These are phyloP conservation scores for Fomitiporia mediterranea DNA, from an alignment of 1,284 basidiomycete genomes.

Conservation along the genomic window DNA sequence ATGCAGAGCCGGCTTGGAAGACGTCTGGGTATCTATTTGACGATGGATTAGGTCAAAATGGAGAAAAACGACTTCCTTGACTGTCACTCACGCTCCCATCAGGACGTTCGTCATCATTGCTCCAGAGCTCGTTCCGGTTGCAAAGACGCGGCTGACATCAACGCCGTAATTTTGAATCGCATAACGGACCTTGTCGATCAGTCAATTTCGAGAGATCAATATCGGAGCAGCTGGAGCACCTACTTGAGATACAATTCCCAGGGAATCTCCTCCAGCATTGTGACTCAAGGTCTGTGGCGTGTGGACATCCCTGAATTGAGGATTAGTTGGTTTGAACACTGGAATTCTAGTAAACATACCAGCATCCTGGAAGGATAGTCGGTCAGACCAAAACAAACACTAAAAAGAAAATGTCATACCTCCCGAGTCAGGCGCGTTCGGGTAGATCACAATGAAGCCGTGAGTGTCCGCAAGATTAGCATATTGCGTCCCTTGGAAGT, in stretches of 20 bases:
- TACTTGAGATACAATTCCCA: slow-evolving; percentile 45
- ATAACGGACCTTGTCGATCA: slow-evolving; percentile 25
- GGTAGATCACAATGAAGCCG: slow-evolving; percentile 43
- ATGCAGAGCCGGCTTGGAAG: slow-evolving; percentile 44
- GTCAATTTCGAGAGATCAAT: not conserved
- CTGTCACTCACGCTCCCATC: slow-evolving; percentile 27
- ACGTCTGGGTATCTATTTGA: slow-evolving; percentile 44
- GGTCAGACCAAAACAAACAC: no score
- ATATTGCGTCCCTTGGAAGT: slow-evolving; percentile 45
- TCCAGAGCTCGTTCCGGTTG: slow-evolving; percentile 49
- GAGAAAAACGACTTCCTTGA: not conserved
- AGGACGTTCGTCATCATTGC: slow-evolving; percentile 62
- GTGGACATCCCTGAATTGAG: slow-evolving; percentile 50
- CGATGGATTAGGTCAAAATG: not conserved
- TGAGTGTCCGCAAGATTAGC: slow-evolving; percentile 42
- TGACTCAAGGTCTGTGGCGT: slow-evolving; percentile 48
- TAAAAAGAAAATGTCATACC: slow-evolving; percentile 19
- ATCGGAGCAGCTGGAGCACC: slow-evolving; percentile 19
- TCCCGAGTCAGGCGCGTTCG: slow-evolving; percentile 41
- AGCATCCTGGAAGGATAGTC: no score
- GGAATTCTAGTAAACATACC: no score
- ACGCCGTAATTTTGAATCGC: slow-evolving; percentile 46
- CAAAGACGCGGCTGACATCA: slow-evolving; percentile 42
- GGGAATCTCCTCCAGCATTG: slow-evolving; percentile 49
- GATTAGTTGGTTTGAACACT: not conserved